Evolutionary conservation across 352 stramenopile genomes (phyloP), one percentile per base, ranked within the genome.

Genomic region (Pythium scleroteichum): DNA sequence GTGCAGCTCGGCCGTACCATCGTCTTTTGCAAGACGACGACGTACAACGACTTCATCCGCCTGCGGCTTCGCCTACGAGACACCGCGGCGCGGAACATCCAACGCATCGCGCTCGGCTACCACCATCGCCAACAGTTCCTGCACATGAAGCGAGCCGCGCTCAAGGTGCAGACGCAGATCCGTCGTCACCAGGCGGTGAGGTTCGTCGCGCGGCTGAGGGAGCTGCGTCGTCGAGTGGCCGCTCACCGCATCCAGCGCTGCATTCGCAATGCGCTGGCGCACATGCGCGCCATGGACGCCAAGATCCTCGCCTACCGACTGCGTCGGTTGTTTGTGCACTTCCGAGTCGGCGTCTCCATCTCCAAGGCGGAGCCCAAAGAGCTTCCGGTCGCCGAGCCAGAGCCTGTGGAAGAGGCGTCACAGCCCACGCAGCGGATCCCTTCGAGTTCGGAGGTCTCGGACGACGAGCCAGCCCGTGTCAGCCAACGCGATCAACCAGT

Each of bases 11-110:
- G 71, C 6, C 54, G 60, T 5, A 75, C 55, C 20, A 71, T 76
- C 39, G 59, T 79, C 5, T 79, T 79, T 39, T 79, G 69, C 64
- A 71, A 72, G 54, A 77, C 67, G 16, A 39, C 54, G 16, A 59
- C 67, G 3, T 77, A 74, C 59, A 77, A 77, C 33, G 51, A 71
- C 23, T 71, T 77, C 27, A 68, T 65, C 20, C 57, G 59, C 8
- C 39, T 78, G 41, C 59, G 71, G 16, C 55, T 64, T 10, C 42
- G 59, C 12, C 50, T 68, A 0, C 67, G 64, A 6, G 60, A 72
- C 16, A 48, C 59, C 1, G 56, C 68, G 9, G 67, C 63, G 16
- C 56, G 62, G 5, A 55, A 35, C 2, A 19, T 78, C 9, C 71
- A 78, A 35, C 63, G 55, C 17, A 62, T 64, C 10, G 40, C 50